phyloP scores from a whole-genome alignment of 805 yeast genomes.

The Clavispora asparagi region DNA sequence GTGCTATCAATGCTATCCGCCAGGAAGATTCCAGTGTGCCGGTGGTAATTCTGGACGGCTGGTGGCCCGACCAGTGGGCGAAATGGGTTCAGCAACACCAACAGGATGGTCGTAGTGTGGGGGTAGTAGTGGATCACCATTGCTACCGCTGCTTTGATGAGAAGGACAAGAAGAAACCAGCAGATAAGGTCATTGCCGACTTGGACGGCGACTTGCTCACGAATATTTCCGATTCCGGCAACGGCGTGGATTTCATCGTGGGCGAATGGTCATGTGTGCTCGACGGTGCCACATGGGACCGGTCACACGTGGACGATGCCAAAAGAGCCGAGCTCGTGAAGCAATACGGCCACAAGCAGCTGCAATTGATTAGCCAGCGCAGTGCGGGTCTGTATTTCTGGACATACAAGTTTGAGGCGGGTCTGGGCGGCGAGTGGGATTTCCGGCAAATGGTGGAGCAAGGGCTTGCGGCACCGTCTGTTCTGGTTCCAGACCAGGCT shows the following conservation, averaged over 20 bases:
- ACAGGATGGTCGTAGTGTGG: slow-evolving; percentile 35
- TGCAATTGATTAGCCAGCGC: slow-evolving; percentile 40
- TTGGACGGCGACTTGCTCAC: slow-evolving; percentile 47
- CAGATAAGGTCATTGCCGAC: slow-evolving; percentile 57
- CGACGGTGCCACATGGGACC: slow-evolving; percentile 71
- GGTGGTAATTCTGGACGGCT: slow-evolving; percentile 82
- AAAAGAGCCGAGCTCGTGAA: slow-evolving; percentile 51
- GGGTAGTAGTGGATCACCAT: slow-evolving; percentile 79
- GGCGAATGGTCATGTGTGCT: slow-evolving; percentile 92
- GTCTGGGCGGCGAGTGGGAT: slow-evolving; percentile 98
- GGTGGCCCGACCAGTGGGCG: slow-evolving; percentile 84
- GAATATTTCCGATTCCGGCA: slow-evolving; percentile 38
- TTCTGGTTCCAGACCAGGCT: slow-evolving; percentile 34
- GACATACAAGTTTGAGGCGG: slow-evolving; percentile 83
- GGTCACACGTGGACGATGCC: slow-evolving; percentile 26
- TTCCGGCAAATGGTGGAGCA: slow-evolving; percentile 67
- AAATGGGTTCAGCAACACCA: slow-evolving; percentile 51
- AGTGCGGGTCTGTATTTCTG: slow-evolving; percentile 78
- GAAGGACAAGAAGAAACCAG: slow-evolving; percentile 59
- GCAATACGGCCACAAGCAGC: slow-evolving; percentile 58
- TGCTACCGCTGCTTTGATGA: slow-evolving; percentile 83
- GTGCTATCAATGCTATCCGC: slow-evolving; percentile 60
- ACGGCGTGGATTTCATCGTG: slow-evolving; percentile 63
- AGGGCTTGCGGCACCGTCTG: slow-evolving; percentile 18
- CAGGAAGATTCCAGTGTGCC: slow-evolving; percentile 54